Base-by-base conservation (phyloP, 2,329 filamentous ascomycete species). In the Bisporella sp. region DNA sequence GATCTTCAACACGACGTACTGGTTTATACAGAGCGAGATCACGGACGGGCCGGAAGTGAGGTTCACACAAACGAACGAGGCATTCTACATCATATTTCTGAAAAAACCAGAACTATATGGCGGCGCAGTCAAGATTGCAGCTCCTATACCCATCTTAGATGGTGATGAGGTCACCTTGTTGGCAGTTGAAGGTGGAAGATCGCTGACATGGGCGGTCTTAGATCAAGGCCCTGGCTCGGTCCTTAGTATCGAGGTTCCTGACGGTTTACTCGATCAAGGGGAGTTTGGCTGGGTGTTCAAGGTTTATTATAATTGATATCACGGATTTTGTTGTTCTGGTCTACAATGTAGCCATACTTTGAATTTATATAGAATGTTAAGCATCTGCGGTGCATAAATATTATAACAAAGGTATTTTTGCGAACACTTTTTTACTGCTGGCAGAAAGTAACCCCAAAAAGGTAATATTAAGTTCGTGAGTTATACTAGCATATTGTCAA, bases 1-100 rank as follows among this genome's bases (percentile, higher is more conserved):
- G 2, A 71, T 82, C 21, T 81, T 75, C 59, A 75, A 77, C 49
- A 81, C 78, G 4, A 78, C 72, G 1, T 79, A 77, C 58, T 78
- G 75, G 49, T 71, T 72, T 54, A 62, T 75, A 2, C 68, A 65
- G 5, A 68, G 74, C 12, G 73, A 75, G 45, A 21, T 21, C 21
- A 21, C 21, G 21, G 69, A 70, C 0, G 65, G 63, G 1, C 9
- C 12, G 11, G 62, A 71, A 5, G 59, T 79, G 0, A 63, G 77
- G 4, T 81, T 79, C 56, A 79, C 77, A 4, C 71, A 72, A 56
- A 78, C 70, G 0, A 52, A 65, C 1, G 70, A 76, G 6, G 76
- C 77, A 0, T 80, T 81, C 52, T 81, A 79, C 55, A 66, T 79
- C 37, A 54, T 72, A 11, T 69, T 70, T 2, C 56, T 80, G 33